These are phyloP conservation scores for Sporisorium graminicola DNA, from an alignment of 1,284 basidiomycete genomes.

Conservation along the genomic window DNA sequence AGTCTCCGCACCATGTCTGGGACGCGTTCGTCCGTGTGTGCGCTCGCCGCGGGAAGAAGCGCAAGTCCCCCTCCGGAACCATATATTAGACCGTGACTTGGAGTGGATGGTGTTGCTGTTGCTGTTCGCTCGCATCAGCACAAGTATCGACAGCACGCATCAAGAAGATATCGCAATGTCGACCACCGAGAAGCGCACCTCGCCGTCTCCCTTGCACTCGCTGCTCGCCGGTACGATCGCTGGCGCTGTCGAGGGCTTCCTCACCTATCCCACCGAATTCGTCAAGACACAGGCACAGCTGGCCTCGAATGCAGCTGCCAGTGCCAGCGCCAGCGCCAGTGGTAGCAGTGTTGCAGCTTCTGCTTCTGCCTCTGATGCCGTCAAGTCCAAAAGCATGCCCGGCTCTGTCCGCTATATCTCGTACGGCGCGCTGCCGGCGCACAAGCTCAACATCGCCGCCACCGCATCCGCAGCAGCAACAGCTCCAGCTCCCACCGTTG, in stretches of 20 bases:
- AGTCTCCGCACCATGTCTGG: background rate
- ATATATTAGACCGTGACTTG: background rate
- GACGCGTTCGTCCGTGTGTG: background rate
- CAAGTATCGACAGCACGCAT: background rate
- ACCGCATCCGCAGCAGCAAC: background rate
- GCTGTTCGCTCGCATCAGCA: background rate
- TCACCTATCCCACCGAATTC: slow-evolving; percentile 86
- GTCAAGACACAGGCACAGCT: slow-evolving; percentile 78
- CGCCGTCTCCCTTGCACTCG: slow-evolving; percentile 41
- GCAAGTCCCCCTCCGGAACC: background rate
- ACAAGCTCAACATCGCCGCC: slow-evolving; percentile 32
- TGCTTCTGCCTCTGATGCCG: background rate
- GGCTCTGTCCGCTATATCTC: slow-evolving; percentile 59
- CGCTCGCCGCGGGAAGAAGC: background rate
- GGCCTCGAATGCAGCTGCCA: slow-evolving; percentile 43
- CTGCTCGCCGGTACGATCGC: slow-evolving; percentile 83
- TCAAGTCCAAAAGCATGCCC: slow-evolving; percentile 63
- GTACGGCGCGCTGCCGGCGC: slow-evolving; percentile 55
- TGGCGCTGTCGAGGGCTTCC: slow-evolving; percentile 84
- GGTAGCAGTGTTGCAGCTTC: slow-evolving; percentile 16
- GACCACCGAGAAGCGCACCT: slow-evolving; percentile 11
- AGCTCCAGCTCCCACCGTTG: background rate
- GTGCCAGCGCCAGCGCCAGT: background rate
- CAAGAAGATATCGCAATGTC: slow-evolving; percentile 4
- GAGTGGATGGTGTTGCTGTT: too few relatives aligned